A percentile compares a stretch with the other conserved stretches of the same genome.
These are phyloP conservation scores for Laguncularia racemosa DNA, from an alignment of 345 rosid species.

Conservation along the genomic window DNA sequence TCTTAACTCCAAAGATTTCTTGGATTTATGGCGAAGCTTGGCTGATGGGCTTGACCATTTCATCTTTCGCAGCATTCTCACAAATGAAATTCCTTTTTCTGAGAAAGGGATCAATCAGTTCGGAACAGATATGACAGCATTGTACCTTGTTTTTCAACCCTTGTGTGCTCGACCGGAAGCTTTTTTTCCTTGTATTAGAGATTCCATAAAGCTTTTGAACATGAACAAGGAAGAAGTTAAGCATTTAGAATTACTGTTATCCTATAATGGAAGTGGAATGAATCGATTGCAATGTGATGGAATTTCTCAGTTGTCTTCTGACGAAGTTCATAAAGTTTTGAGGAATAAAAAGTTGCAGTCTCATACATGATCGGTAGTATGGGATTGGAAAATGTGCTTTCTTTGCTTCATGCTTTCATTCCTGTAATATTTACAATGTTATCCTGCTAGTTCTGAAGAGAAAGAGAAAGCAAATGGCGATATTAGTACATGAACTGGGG, in stretches of 20 bases:
- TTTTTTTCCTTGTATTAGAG: conserved; percentile 62
- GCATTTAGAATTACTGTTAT: conserved; percentile 22
- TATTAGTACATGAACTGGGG: too few relatives aligned
- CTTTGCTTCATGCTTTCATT: too few relatives aligned
- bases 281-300: conserved; percentile 29
- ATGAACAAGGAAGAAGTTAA: conserved; percentile 33
- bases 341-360: conserved; percentile 21
- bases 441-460: too few relatives aligned
- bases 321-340: conserved; percentile 40
- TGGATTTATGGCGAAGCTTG: conserved; percentile 66
- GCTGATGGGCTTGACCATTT: conserved; percentile 75
- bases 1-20: conserved; percentile 61
- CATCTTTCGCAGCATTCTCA: conserved; percentile 34
- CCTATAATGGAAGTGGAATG: conserved; percentile 13
- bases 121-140: conserved; percentile 37
- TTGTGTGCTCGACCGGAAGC: conserved; percentile 66
- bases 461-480: too few relatives aligned
- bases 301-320: conserved; percentile 35
- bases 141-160: conserved; percentile 44
- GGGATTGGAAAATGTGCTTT: too few relatives aligned
- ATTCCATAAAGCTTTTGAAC: conserved; percentile 44
- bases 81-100: conserved; percentile 19
- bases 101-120: conserved; percentile 24
- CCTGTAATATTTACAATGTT: too few relatives aligned
- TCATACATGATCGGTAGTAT: background rate